phyloP scores from a whole-genome alignment of 805 yeast genomes.

The Zygosaccharomyces gambellarensis region DNA sequence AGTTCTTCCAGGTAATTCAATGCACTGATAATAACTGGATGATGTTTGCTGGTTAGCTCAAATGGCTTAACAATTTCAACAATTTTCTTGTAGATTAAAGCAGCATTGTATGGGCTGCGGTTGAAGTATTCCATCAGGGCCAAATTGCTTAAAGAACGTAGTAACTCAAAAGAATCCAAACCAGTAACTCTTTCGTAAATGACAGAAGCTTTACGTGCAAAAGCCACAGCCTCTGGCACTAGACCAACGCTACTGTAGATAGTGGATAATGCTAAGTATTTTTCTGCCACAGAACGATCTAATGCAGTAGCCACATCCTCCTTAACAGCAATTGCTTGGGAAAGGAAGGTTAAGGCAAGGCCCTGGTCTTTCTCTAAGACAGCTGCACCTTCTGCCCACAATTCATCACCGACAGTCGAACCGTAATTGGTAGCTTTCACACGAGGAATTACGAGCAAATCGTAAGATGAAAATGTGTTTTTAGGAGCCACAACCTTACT shows the following conservation, averaged over 20 bases:
- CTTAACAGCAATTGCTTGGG: slow-evolving; percentile 64
- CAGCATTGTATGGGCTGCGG: slow-evolving; percentile 54
- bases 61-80: slow-evolving; percentile 37
- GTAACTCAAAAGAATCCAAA: slow-evolving; percentile 69
- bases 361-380: slow-evolving; percentile 41
- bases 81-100: slow-evolving; percentile 58
- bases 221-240: slow-evolving; percentile 53
- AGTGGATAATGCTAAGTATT: slow-evolving; percentile 61
- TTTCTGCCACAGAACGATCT: slow-evolving; percentile 72
- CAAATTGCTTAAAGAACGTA: slow-evolving; percentile 66
- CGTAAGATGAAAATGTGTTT: slow-evolving; percentile 52
- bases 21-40: slow-evolving; percentile 66
- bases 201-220: slow-evolving; percentile 62
- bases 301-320: slow-evolving; percentile 82
- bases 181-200: slow-evolving; percentile 80
- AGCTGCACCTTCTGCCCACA: slow-evolving; percentile 59
- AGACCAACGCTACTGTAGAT: slow-evolving; percentile 57
- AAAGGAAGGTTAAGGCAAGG: slow-evolving; percentile 57
- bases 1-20: slow-evolving; percentile 45
- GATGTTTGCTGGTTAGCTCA: slow-evolving; percentile 54
- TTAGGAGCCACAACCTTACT: slow-evolving; percentile 28
- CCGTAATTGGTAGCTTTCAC: slow-evolving; percentile 65
- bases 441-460: slow-evolving; percentile 70
- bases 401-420: slow-evolving; percentile 67
- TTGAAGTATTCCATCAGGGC: slow-evolving; percentile 65